These are phyloP conservation scores for Imleria badia DNA, from an alignment of 768 basidiomycete species.

Conservation along the genomic window DNA sequence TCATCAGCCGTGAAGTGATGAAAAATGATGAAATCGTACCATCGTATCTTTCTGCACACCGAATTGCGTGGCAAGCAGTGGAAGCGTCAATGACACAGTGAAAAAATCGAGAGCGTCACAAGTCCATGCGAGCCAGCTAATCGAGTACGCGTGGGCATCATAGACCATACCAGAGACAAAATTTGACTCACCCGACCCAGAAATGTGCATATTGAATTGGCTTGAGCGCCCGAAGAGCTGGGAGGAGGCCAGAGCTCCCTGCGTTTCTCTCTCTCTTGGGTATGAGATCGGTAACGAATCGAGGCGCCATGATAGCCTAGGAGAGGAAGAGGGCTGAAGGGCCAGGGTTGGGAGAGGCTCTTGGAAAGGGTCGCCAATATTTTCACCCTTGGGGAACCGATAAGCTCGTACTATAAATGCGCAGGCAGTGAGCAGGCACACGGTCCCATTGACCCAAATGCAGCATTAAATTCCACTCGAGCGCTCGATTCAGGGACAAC, in stretches of 20 bases:
- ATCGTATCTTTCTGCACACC: conserved; percentile 41
- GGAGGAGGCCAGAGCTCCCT: conserved; percentile 36
- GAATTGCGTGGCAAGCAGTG: conserved; percentile 49
- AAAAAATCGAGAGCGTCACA: conserved; percentile 89
- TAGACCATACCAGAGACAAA: not conserved
- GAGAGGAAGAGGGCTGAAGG: not conserved
- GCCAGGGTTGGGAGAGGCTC: not conserved
- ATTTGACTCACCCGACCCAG: conserved; percentile 47
- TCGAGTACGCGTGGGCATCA: not conserved
- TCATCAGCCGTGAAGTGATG: not conserved
- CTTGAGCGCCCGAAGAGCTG: conserved; percentile 44
- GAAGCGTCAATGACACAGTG: conserved; percentile 62
- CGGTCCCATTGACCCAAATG: conserved; percentile 11
- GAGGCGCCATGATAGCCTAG: conserved; percentile 15
- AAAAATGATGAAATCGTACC: conserved; percentile 26
- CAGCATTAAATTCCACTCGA: not conserved
- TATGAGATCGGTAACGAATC: conserved; percentile 47
- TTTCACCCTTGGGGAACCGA: not conserved
- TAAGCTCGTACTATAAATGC: conserved; percentile 8
- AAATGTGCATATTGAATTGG: conserved; percentile 60
- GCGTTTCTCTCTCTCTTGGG: conserved; percentile 45
- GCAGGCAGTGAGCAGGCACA: conserved; percentile 5
- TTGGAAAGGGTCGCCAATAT: not conserved
- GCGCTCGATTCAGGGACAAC: conserved; percentile 19
- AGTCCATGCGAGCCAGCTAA: conserved; percentile 82